Conservation (phyloP, 73 alveolate genomes). For the Blepharisma stoltei region DNA sequence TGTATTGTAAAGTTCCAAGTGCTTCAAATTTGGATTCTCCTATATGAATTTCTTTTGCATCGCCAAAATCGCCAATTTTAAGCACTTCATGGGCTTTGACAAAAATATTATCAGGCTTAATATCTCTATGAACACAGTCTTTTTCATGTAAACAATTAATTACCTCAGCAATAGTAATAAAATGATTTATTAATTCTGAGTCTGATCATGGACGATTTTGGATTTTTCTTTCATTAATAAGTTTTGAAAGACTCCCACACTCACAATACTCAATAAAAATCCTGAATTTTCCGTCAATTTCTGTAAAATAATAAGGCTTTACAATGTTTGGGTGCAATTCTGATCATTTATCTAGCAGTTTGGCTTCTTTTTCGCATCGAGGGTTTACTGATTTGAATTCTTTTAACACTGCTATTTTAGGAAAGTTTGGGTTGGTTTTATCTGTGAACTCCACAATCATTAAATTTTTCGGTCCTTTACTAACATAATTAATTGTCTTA, state of each 20-base stretch:
- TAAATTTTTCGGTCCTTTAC: too few relatives aligned
- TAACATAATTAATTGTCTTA: too few relatives aligned
- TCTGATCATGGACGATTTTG: neutral
- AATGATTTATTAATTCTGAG: neutral
- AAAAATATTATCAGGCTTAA: constrained; percentile 1
- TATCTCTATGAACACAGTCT: neutral
- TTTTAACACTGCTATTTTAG: too few relatives aligned
- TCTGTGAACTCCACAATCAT: too few relatives aligned
- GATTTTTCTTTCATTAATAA: neutral
- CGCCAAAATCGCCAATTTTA: constrained; percentile 7
- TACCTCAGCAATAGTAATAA: neutral
- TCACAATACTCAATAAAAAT: neutral
- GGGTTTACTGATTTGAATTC: too few relatives aligned
- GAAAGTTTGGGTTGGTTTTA: too few relatives aligned
- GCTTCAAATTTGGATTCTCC: too few relatives aligned
- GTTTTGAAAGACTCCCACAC: neutral
- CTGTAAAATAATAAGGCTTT: too few relatives aligned
- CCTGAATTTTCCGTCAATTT: neutral
- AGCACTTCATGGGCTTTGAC: neutral
- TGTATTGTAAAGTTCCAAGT: too few relatives aligned
- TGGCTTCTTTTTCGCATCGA: too few relatives aligned
- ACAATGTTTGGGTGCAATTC: too few relatives aligned
- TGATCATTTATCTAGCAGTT: too few relatives aligned
- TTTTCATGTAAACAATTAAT: neutral
- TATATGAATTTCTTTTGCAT: neutral